Conservation (phyloP, 2,329 filamentous ascomycete genomes). For the Thielaviopsis ethacetica region DNA sequence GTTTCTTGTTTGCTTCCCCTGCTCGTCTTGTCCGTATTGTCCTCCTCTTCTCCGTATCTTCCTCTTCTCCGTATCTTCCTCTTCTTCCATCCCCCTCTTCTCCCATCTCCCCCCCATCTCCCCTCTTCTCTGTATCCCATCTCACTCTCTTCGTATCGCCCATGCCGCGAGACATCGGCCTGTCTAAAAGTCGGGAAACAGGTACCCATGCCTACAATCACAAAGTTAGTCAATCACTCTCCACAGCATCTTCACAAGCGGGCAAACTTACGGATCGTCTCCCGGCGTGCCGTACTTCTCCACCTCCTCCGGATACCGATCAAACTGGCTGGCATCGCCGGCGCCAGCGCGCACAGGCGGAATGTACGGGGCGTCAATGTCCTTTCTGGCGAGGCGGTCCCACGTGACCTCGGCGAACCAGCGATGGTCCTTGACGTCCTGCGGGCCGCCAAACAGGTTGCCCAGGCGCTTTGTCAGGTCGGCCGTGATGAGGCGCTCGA, state of each 20-base stretch:
- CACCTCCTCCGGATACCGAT: constrained; percentile 93
- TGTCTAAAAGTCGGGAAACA: constrained; percentile 58
- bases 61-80: neutral
- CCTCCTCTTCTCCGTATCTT: no score
- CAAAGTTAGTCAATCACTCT: neutral
- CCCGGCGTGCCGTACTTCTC: constrained; percentile 69
- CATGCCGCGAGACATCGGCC: no score
- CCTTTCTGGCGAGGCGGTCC: constrained; percentile 85
- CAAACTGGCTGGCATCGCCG: constrained; percentile 92
- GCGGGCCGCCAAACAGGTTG: constrained; percentile 77
- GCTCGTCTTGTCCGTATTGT: no score
- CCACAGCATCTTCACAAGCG: neutral
- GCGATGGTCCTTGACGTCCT: constrained; percentile 85
- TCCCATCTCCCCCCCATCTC: neutral
- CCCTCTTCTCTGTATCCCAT: neutral
- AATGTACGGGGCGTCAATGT: constrained; percentile 96
- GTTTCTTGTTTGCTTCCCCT: no score
- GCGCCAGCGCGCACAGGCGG: constrained; percentile 87
- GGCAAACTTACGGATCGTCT: constrained; percentile 71
- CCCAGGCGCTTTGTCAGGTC: constrained; percentile 91
- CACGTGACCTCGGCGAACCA: constrained; percentile 98
- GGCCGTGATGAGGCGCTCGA: constrained; percentile 82
- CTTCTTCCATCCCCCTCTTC: neutral
- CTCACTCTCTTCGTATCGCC: neutral
- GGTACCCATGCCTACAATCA: constrained; percentile 46